Conservation (phyloP, 331 rosid genomes). For the Saraca asoca region DNA sequence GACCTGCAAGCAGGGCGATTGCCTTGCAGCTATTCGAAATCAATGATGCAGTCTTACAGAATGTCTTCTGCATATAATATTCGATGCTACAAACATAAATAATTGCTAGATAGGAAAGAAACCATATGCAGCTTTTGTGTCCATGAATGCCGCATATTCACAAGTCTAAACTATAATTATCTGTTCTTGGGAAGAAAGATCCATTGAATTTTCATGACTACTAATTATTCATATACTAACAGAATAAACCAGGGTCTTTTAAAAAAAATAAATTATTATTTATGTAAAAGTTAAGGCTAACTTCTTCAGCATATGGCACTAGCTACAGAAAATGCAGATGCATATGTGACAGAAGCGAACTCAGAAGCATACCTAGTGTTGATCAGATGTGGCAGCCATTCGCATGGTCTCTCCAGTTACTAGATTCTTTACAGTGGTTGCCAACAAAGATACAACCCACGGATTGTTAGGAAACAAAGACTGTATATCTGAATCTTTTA, state of each 20-base stretch:
- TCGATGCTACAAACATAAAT: slow-evolving; percentile 82
- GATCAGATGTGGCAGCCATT: slow-evolving; percentile 76
- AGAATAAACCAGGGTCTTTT: neutral
- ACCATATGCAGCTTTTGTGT: slow-evolving; percentile 6
- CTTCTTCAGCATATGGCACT: neutral
- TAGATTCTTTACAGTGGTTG: slow-evolving; percentile 82
- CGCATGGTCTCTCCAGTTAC: slow-evolving; percentile 98
- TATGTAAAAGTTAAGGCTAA: slow-evolving; percentile 6
- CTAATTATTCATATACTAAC: neutral
- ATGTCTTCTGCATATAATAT: slow-evolving; percentile 82
- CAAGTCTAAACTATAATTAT: slow-evolving; percentile 8
- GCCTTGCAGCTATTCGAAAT: slow-evolving; percentile 98
- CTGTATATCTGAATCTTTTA: no score
- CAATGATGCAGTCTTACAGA: slow-evolving; percentile 92
- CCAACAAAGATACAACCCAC: slow-evolving; percentile 80
- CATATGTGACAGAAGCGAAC: slow-evolving; percentile 21
- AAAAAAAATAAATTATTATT: neutral
- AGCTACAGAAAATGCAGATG: neutral
- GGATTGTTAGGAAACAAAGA: no score
- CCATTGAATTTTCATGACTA: neutral
- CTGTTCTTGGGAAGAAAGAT: neutral
- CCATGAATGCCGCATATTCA: slow-evolving; percentile 3
- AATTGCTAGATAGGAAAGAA: slow-evolving; percentile 25
- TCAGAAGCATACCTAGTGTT: slow-evolving; percentile 76
- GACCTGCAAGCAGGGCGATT: slow-evolving; percentile 94